These are phyloP conservation scores for Clitopilus passeckerianus DNA, from an alignment of 768 basidiomycete species.

Conservation along the genomic window DNA sequence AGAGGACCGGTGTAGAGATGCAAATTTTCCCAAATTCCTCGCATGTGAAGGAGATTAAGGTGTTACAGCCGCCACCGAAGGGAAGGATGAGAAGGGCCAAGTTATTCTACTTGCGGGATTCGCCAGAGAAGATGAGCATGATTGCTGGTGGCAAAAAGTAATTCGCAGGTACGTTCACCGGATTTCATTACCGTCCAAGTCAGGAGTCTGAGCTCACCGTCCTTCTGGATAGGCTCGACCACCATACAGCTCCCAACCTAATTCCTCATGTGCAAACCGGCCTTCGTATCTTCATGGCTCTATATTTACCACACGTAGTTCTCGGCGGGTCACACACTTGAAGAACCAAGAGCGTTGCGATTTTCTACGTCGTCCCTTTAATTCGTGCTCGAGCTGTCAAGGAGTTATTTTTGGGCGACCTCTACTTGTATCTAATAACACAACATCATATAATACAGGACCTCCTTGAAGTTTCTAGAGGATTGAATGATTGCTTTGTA, in stretches of 20 bases:
- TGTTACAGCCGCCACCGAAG: constrained; percentile 62
- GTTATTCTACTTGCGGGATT: constrained; percentile 76
- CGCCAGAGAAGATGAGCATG: constrained; percentile 81
- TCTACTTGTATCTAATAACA: background rate
- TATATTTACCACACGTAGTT: no score
- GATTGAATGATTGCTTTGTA: no score
- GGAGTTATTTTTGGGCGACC: background rate
- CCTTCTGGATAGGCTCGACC: background rate
- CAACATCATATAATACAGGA: background rate
- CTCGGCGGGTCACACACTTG: no score
- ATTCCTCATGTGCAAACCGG: no score
- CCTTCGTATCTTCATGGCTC: no score
- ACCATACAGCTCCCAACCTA: no score
- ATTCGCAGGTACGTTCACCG: constrained; percentile 7
- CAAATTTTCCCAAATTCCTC: constrained; percentile 86
- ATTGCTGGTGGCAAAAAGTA: constrained; percentile 46
- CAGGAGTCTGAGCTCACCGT: background rate
- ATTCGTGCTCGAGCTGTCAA: background rate
- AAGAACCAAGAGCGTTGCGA: background rate
- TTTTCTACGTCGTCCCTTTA: no score
- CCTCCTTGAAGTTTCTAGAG: background rate
- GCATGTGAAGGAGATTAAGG: constrained; percentile 80
- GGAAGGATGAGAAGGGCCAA: constrained; percentile 73
- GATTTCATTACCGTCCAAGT: background rate
- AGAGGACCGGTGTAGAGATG: constrained; percentile 91